A percentile compares a stretch with the other conserved stretches of the same genome.
Evolutionary conservation across 768 basidiomycete genomes (phyloP).

Genomic region (Lactarius evosmus): DNA sequence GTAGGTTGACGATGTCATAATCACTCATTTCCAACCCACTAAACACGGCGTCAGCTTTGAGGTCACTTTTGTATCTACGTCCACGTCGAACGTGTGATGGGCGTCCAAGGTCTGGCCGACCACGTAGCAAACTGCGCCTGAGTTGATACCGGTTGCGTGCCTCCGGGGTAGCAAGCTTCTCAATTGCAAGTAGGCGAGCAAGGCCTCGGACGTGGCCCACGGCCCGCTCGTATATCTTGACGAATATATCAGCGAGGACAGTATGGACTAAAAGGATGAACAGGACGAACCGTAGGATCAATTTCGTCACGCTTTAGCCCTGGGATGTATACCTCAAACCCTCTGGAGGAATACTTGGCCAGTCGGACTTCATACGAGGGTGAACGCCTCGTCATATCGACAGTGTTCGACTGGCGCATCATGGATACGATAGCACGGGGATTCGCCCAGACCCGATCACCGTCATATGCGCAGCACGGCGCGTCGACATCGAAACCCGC

Average conservation of each 20-base stretch:
- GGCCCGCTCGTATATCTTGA: conserved; percentile 58
- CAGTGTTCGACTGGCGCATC: conserved; percentile 66
- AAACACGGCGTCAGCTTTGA: conserved; percentile 44
- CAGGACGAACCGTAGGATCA: conserved; percentile 52
- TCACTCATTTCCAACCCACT: conserved; percentile 53
- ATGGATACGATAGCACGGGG: conserved; percentile 57
- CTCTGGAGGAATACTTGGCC: conserved; percentile 53
- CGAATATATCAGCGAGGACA: neutral
- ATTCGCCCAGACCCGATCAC: conserved; percentile 53
- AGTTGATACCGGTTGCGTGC: conserved; percentile 46
- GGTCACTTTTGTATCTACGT: conserved; percentile 49
- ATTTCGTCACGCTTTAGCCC: conserved; percentile 47
- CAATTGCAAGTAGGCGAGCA: conserved; percentile 58
- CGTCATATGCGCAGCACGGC: conserved; percentile 56
- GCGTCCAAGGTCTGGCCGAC: conserved; percentile 38
- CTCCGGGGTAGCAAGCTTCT: conserved; percentile 48
- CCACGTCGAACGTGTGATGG: conserved; percentile 24
- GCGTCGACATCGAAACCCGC: conserved; percentile 68
- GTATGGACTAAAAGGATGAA: neutral
- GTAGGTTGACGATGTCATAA: conserved; percentile 52
- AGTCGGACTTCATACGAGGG: conserved; percentile 64
- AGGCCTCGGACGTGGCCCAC: conserved; percentile 56
- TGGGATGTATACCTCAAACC: conserved; percentile 57
- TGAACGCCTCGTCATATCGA: conserved; percentile 59
- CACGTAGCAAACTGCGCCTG: conserved; percentile 47